Conservation (phyloP, 495 filamentous ascomycete genomes). For the Aspergillus indologenus region DNA sequence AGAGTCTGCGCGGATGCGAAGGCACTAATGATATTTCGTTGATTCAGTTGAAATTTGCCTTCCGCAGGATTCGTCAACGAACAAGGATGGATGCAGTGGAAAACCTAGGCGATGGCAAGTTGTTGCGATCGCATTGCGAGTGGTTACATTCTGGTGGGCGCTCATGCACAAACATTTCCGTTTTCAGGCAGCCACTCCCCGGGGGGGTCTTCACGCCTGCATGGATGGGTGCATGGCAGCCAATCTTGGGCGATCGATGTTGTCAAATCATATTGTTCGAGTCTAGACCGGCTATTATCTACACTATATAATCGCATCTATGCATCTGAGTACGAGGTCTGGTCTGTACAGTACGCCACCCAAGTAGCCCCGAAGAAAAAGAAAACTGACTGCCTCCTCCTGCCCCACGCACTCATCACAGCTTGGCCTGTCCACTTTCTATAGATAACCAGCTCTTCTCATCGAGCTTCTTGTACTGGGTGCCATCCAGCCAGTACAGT, state of each 20-base stretch:
- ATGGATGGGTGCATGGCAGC: no score
- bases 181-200: not conserved
- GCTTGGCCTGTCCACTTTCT: slow-evolving; percentile 44
- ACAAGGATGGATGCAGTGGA: not conserved
- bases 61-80: not conserved
- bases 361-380: no score
- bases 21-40: not conserved
- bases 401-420: slow-evolving; percentile 29
- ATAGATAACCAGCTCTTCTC: slow-evolving; percentile 41
- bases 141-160: not conserved
- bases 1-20: not conserved
- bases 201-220: no score
- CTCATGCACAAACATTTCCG: not conserved
- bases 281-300: not conserved
- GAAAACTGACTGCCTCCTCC: no score
- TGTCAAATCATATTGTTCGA: no score
- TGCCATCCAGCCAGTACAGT: slow-evolving; percentile 48
- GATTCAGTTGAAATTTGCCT: no score
- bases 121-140: no score
- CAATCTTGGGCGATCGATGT: no score
- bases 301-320: no score
- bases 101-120: no score
- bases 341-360: no score
- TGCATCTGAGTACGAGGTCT: no score
- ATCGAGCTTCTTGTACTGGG: slow-evolving; percentile 39